Conservation (phyloP, 2,329 filamentous ascomycete genomes). For the Fusarium multiceps region DNA sequence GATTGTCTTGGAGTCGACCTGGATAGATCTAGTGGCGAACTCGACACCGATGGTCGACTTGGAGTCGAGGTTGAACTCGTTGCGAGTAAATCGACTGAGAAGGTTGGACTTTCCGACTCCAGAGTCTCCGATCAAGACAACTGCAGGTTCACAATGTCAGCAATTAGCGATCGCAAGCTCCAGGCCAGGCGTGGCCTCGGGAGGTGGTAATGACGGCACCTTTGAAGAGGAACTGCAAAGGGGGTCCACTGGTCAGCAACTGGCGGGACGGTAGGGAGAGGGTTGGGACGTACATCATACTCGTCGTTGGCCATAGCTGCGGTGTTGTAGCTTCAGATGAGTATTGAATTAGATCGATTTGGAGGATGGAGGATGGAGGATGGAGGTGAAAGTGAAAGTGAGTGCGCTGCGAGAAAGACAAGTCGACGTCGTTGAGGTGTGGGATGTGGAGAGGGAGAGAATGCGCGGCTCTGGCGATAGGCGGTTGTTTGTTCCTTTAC, state of each 20-base stretch:
- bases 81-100: constrained; percentile 98
- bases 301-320: constrained; percentile 98
- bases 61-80: constrained; percentile 99
- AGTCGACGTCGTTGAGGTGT: constrained; percentile 47
- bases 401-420: constrained; percentile 43
- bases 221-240: constrained; percentile 95
- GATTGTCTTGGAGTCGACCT: constrained; percentile 99
- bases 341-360: constrained; percentile 25
- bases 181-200: constrained; percentile 30
- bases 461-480: constrained; percentile 50
- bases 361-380: constrained; percentile 27
- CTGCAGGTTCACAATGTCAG: constrained; percentile 61
- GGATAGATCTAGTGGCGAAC: constrained; percentile 97
- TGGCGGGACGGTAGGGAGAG: constrained; percentile 36
- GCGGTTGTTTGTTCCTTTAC: constrained; percentile 44
- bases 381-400: constrained; percentile 34
- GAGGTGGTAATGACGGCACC: constrained; percentile 64
- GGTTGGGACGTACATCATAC: constrained; percentile 84
- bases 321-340: constrained; percentile 39
- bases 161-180: constrained; percentile 32
- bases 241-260: constrained; percentile 50
- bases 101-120: constrained; percentile 99
- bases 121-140: constrained; percentile 98
- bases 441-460: constrained; percentile 50
- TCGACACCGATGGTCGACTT: constrained; percentile 99